Evolutionary conservation across 1,139 yeast species (phyloP).

Genomic region (Kodamaea sp.): DNA sequence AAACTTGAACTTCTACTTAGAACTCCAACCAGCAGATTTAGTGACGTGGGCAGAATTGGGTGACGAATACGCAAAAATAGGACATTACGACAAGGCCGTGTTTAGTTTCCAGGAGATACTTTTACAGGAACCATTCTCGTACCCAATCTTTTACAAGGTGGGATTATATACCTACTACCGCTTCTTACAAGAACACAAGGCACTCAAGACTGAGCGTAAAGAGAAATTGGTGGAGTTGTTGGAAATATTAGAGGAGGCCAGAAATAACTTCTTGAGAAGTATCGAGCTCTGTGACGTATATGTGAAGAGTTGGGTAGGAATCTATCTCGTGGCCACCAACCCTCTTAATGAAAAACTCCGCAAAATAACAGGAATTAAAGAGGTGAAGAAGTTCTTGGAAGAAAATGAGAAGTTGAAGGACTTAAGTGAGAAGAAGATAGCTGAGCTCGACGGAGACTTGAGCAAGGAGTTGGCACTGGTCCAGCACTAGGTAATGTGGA

Average conservation of each 20-base stretch:
- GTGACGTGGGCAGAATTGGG: constrained; percentile 80
- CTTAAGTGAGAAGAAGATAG: constrained; percentile 22
- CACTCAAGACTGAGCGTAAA: constrained; percentile 16
- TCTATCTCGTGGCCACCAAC: constrained; percentile 41
- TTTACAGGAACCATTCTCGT: constrained; percentile 68
- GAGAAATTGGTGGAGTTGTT: constrained; percentile 17
- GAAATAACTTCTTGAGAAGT: constrained; percentile 64
- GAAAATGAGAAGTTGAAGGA: constrained; percentile 23
- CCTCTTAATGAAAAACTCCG: constrained; percentile 24
- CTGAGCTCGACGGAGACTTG: constrained; percentile 14
- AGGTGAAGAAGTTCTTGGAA: constrained; percentile 24
- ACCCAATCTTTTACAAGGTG: constrained; percentile 63
- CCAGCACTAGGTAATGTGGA: background rate
- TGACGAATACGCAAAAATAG: constrained; percentile 56
- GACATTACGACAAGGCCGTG: constrained; percentile 68
- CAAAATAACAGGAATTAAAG: constrained; percentile 18
- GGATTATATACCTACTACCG: constrained; percentile 39
- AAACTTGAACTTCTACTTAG: constrained; percentile 50
- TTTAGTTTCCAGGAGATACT: constrained; percentile 70
- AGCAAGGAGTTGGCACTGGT: background rate
- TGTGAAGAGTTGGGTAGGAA: constrained; percentile 77
- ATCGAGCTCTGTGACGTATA: constrained; percentile 75
- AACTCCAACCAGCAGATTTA: constrained; percentile 68
- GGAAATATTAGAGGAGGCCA: constrained; percentile 32
- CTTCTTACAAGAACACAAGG: constrained; percentile 16